Conservation (phyloP, 352 stramenopile genomes). For the Phytopythium chamaehyphon region DNA sequence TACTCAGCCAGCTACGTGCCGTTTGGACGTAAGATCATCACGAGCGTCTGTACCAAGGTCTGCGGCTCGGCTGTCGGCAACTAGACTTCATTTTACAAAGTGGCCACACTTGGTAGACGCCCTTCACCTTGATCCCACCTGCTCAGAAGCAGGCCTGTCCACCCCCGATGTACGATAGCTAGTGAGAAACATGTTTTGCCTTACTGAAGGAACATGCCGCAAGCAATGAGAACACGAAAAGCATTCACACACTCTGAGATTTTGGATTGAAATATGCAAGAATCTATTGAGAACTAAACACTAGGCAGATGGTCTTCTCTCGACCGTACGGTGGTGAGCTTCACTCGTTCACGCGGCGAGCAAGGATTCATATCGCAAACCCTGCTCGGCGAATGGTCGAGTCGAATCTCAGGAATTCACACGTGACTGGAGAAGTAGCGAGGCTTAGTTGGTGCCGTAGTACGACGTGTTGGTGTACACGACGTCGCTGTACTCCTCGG, state of each 20-base stretch:
- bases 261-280: too few species aligned
- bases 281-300: too few species aligned
- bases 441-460: conserved; percentile 23
- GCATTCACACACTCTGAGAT: too few species aligned
- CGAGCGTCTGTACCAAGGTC: conserved; percentile 55
- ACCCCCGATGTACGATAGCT: too few species aligned
- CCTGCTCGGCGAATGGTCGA: background rate
- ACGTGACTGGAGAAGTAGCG: background rate
- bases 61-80: conserved; percentile 29
- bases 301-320: background rate
- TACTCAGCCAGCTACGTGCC: conserved; percentile 85
- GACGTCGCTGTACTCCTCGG: conserved; percentile 34
- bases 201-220: too few species aligned
- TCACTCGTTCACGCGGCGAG: background rate
- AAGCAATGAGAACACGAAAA: too few species aligned
- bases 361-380: background rate
- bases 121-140: too few species aligned
- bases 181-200: too few species aligned
- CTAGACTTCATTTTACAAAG: background rate
- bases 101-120: too few species aligned
- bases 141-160: too few species aligned
- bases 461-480: conserved; percentile 49
- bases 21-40: conserved; percentile 80
- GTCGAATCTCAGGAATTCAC: background rate
- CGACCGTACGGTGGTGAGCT: background rate